A percentile compares a stretch with the other conserved stretches of the same genome.
These are phyloP conservation scores for Albifimbria verrucaria DNA, from an alignment of 2,329 filamentous ascomycete genomes.

Conservation along the genomic window DNA sequence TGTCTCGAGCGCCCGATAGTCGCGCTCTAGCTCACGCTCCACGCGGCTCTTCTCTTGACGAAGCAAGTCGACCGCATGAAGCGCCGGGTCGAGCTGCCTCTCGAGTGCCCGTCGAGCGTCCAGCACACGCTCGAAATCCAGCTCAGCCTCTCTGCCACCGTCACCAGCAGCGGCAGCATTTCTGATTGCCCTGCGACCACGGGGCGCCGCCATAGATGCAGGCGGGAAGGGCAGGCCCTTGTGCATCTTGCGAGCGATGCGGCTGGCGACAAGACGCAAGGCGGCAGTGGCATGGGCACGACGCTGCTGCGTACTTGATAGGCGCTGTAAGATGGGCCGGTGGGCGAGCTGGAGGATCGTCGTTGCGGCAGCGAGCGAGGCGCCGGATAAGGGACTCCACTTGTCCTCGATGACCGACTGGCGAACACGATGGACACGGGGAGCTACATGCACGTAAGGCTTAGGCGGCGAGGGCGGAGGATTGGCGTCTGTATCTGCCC, in stretches of 20 bases:
- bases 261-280: slow-evolving; percentile 51
- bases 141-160: slow-evolving; percentile 52
- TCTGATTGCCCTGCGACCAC: slow-evolving; percentile 6
- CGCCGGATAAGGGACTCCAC: slow-evolving; percentile 57
- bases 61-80: slow-evolving; percentile 62
- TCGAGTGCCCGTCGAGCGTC: slow-evolving; percentile 56
- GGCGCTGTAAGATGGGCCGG: slow-evolving; percentile 57
- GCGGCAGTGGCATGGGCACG: slow-evolving; percentile 53
- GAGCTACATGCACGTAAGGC: slow-evolving; percentile 48
- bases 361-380: slow-evolving; percentile 53
- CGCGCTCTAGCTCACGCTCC: slow-evolving; percentile 51
- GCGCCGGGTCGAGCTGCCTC: slow-evolving; percentile 55
- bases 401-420: slow-evolving; percentile 64
- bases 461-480: slow-evolving; percentile 25
- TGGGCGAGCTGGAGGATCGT: slow-evolving; percentile 56
- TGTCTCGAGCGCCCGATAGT: slow-evolving; percentile 47
- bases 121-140: slow-evolving; percentile 64
- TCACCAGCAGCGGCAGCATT: slow-evolving; percentile 19
- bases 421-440: slow-evolving; percentile 52
- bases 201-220: slow-evolving; percentile 27
- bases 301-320: slow-evolving; percentile 45
- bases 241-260: slow-evolving; percentile 54
- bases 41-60: slow-evolving; percentile 54
- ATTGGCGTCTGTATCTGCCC: slow-evolving; percentile 12
- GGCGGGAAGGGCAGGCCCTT: slow-evolving; percentile 66